Base-by-base conservation (phyloP, 2,329 filamentous ascomycete species). In the Nemania sp. region DNA sequence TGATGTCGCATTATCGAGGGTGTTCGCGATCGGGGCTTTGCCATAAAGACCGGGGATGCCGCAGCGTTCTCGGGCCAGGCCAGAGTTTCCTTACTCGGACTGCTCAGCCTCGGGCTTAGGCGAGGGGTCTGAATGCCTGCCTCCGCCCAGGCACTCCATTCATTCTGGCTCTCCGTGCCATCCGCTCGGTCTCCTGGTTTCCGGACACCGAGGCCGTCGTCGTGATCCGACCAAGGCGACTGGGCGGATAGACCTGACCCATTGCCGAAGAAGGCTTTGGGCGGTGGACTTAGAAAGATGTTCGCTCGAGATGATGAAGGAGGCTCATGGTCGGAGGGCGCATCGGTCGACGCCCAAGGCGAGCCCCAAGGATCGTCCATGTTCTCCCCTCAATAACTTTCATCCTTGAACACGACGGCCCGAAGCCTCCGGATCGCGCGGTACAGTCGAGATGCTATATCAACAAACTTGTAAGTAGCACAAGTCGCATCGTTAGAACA, bases 301-400 rank as follows among this genome's bases (percentile, higher is more conserved):
- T 78, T 79, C 43, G 77, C 72, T 22, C 77, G 76, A 47, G 77
- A 78, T 18, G 77, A 71, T 15, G 71, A 70, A 27, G 76, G 73
- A 29, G 72, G 70, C 53, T 78, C 77, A 69, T 77, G 76, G 20
- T 76, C 77, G 65, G 76, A 72, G 45, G 73, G 74, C 74, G 76
- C 70, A 73, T 85, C 78, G 76, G 80, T 76, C 66, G 81, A 81
- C 67, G 84, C 82, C 87, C 87, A 89, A 79, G 87, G 87, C 73
- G 86, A 88, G 79, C 84, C 85, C 87, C 87, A 89, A 74, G 87
- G 87, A 86, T 89, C 86, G 77, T 89, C 87, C 87, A 89, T 89
- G 71, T n/a, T 76, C 80, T 77, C 74, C 77, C 79, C 74, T 66
- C 67, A 60, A 66, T 70, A 66, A 70, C 74, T 72, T 24, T 76